These are phyloP conservation scores for Arthrobotrys sinensis DNA, from an alignment of 2,329 filamentous ascomycete species.

Conservation along the genomic window DNA sequence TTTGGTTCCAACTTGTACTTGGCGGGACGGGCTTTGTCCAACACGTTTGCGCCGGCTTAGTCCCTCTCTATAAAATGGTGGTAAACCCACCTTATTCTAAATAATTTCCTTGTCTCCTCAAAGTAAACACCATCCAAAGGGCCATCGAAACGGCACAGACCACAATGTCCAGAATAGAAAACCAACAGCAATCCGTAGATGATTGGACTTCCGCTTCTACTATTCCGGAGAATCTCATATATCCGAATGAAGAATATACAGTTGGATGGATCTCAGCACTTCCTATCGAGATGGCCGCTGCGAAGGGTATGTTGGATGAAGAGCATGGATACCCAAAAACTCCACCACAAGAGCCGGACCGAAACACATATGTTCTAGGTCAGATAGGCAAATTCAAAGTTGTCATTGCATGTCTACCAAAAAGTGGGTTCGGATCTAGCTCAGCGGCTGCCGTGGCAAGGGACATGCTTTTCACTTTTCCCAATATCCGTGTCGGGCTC, in stretches of 20 bases:
- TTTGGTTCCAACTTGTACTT: too few relatives aligned
- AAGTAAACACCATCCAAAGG: too few relatives aligned
- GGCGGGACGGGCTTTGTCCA: too few relatives aligned
- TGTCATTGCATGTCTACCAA: constrained; percentile 65
- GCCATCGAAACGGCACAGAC: too few relatives aligned
- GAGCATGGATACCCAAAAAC: constrained; percentile 38
- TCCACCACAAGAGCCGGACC: constrained; percentile 35
- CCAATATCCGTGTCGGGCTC: constrained; percentile 67
- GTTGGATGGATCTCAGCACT: constrained; percentile 61
- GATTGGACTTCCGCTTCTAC: too few relatives aligned
- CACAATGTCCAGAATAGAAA: too few relatives aligned
- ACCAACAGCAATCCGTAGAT: too few relatives aligned
- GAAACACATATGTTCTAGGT: constrained; percentile 64
- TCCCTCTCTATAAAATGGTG: too few relatives aligned
- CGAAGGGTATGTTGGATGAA: constrained; percentile 62
- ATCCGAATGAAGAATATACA: constrained; percentile 14
- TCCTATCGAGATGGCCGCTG: constrained; percentile 54
- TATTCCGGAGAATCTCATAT: too few relatives aligned
- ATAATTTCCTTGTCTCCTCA: too few relatives aligned
- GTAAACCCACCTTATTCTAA: too few relatives aligned
- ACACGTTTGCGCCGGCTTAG: too few relatives aligned
- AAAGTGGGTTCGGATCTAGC: constrained; percentile 62
- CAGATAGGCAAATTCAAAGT: constrained; percentile 62
- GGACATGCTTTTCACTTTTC: constrained; percentile 66
- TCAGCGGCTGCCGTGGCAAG: constrained; percentile 65